Percentiles rank a stretch among this genome's conserved stretches.
Evolutionary conservation across 163 green algal species (phyloP).

Genomic region (Trebouxia gelatinosa): DNA sequence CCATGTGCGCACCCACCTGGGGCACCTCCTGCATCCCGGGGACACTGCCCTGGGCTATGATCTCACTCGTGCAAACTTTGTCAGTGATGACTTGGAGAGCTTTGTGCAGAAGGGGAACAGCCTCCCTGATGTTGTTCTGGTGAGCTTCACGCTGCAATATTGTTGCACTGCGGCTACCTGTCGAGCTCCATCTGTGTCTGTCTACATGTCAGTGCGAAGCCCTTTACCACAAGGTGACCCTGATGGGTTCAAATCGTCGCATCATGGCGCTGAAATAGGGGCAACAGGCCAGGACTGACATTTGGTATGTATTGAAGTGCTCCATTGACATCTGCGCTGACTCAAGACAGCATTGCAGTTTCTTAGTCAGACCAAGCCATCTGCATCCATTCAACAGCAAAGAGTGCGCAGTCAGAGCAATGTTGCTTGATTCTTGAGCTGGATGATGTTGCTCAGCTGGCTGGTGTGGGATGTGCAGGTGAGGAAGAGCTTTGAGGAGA

Average conservation of each 20-base stretch:
- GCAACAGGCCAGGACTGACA: not conserved
- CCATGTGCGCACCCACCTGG: constrained; percentile 85
- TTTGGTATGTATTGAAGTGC: no score
- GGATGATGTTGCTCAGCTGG: no score
- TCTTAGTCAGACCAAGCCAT: no score
- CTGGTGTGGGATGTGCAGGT: no score
- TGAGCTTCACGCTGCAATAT: constrained; percentile 24
- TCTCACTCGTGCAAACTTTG: constrained; percentile 71
- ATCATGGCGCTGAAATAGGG: constrained; percentile 32
- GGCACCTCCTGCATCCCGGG: constrained; percentile 83
- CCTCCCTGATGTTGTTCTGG: constrained; percentile 80
- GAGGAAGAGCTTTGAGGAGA: constrained; percentile 91
- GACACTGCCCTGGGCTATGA: constrained; percentile 94
- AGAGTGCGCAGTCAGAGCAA: no score
- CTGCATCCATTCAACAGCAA: no score
- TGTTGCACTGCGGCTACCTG: not conserved
- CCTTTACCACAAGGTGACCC: not conserved
- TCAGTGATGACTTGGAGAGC: constrained; percentile 74
- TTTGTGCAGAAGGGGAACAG: constrained; percentile 62
- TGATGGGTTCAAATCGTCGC: not conserved
- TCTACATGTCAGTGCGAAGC: not conserved
- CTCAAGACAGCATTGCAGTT: not conserved
- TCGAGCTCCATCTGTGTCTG: not conserved
- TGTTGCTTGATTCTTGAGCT: no score
- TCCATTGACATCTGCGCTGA: no score